Evolutionary conservation across 2,329 filamentous ascomycete species (phyloP).

Genomic region (Macrophomina pseudophaseolina): DNA sequence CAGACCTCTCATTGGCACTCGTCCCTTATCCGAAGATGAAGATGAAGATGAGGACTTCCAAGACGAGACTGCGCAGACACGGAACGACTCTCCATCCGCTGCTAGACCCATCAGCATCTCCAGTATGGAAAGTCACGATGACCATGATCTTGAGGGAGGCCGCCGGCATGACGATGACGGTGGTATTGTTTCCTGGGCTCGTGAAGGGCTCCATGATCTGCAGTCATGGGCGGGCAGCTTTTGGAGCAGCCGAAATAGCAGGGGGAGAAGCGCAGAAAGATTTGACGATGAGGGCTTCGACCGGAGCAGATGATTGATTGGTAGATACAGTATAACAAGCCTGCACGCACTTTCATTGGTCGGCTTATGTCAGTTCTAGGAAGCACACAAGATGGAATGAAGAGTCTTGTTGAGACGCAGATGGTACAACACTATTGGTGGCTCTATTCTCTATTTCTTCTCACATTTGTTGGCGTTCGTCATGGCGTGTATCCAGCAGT

Average conservation of each 20-base stretch:
- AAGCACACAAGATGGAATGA: background rate
- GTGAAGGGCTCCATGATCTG: slow-evolving; percentile 14
- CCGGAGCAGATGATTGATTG: background rate
- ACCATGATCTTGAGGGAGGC: slow-evolving; percentile 18
- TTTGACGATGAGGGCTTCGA: slow-evolving; percentile 6
- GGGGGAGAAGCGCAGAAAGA: slow-evolving; percentile 5
- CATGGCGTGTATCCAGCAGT: background rate
- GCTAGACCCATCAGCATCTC: slow-evolving; percentile 18
- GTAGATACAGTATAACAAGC: background rate
- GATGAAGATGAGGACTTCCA: slow-evolving; percentile 19
- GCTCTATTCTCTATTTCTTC: slow-evolving; percentile 8
- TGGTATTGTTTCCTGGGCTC: slow-evolving; percentile 17
- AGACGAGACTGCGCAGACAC: slow-evolving; percentile 11
- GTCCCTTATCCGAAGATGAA: background rate
- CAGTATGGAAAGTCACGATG: slow-evolving; percentile 3
- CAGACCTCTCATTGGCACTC: background rate
- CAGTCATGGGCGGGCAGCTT: slow-evolving; percentile 24
- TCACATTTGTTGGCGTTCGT: background rate
- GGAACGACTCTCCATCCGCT: slow-evolving; percentile 16
- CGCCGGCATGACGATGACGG: slow-evolving; percentile 11
- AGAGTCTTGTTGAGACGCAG: background rate
- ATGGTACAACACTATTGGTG: background rate
- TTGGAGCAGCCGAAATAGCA: background rate
- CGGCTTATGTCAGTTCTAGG: background rate
- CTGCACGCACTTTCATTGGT: background rate